Base-by-base conservation (phyloP, 2,329 filamentous ascomycete species). In the Curvularia hawaiiensis region DNA sequence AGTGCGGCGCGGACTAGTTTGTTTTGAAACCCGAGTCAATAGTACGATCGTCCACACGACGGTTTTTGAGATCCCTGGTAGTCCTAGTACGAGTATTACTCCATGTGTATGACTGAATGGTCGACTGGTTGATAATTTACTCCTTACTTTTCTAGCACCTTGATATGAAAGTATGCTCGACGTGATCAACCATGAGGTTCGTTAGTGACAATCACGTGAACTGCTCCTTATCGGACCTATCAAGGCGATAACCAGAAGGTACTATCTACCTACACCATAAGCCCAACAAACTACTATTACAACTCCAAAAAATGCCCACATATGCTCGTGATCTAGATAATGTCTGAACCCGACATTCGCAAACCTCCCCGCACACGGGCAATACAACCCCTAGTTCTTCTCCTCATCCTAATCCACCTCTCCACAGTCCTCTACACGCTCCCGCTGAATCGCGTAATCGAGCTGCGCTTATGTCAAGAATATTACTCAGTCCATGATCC, bases 401-500 rank as follows among this genome's bases (percentile, higher is more conserved):
- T 77, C 9, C 66, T 77, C 4, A 58, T 73, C 38, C 59, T 76
- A 11, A 66, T 71, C n/a, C 65, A 75, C 52, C 62, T 77, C 26
- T 69, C 71, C 2, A 61, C 67, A 1, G 69, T 69, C 4, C 50
- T 77, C 12, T 77, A 76, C 52, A 71, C 63, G n/a, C 68, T 77
- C 18, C 75, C 75, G 1, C 60, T 77, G 5, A 77, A 75, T 38
- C 71, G 75, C 24, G 70, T 76, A 9, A 67, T 77, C 47, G 75
- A 77, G 55, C 49, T 68, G 20, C 65, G 75, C 11, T 62, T 76
- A 6, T 87, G 84, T 54, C 70, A 77, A 24, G 80, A 83, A 20
- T 79, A 84, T 66, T 86, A 85, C 63, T 57, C 57, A 14, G 60
- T 52, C 8, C 69, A 76, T 3, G 77, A 83, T 10, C 79, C 79